Conservation (phyloP, 163 green algal genomes). For the Trebouxiophyceae sp. region DNA sequence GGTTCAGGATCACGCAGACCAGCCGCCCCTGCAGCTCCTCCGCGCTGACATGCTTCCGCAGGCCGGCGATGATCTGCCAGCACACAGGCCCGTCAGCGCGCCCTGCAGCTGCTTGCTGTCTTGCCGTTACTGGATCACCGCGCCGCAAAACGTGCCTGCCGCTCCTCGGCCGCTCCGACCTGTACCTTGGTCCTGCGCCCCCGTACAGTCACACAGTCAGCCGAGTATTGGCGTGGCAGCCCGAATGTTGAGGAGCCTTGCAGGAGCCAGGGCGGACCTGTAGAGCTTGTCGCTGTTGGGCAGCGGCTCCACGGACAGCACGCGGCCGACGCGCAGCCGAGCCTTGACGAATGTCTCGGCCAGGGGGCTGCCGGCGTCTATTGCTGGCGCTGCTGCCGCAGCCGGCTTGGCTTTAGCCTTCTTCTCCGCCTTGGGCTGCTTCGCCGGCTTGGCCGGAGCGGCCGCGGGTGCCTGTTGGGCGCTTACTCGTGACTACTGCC, state of each 20-base stretch:
- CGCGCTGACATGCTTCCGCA: conserved; percentile 43
- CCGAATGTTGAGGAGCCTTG: too few relatives aligned
- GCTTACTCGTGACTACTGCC: too few relatives aligned
- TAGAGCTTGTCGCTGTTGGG: conserved; percentile 47
- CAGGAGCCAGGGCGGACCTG: too few relatives aligned
- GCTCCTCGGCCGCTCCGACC: conserved; percentile 37
- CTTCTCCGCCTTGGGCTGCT: conserved; percentile 1
- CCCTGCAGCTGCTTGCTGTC: not conserved
- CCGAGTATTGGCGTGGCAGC: too few relatives aligned
- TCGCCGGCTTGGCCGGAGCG: not conserved
- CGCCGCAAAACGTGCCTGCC: conserved; percentile 49
- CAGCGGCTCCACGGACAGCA: not conserved
- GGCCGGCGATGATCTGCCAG: conserved; percentile 54
- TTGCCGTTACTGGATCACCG: too few relatives aligned
- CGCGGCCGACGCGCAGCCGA: not conserved
- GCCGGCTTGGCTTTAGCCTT: not conserved
- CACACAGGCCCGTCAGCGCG: not conserved
- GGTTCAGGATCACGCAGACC: conserved; percentile 31
- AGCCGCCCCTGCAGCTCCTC: conserved; percentile 37
- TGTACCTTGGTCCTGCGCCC: conserved; percentile 51
- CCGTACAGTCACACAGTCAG: too few relatives aligned
- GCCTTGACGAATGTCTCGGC: not conserved
- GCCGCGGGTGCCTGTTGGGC: too few relatives aligned
- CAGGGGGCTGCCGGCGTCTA: not conserved
- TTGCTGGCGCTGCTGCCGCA: not conserved